phyloP scores from a whole-genome alignment of 179 eudicot genomes.

The Silene vulgaris region DNA sequence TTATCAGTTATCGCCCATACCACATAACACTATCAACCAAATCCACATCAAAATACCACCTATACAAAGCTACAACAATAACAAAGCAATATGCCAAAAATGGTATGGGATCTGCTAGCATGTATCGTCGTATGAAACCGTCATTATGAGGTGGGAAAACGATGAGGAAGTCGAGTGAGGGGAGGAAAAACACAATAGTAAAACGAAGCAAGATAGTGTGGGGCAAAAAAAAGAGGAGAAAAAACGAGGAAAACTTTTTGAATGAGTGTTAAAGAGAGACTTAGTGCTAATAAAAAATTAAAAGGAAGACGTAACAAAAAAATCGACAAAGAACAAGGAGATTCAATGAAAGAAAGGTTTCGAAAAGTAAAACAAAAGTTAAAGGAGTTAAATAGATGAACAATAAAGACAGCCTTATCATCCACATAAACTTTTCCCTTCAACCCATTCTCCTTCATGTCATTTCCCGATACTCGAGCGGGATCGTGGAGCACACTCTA shows the following conservation, averaged over 20 bases:
- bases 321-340: no score
- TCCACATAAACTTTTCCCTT: no score
- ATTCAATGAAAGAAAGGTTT: no score
- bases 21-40: neutral
- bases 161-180: neutral
- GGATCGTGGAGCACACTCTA: no score
- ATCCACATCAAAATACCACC: no score
- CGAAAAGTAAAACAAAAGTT: no score
- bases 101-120: neutral
- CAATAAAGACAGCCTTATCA: no score
- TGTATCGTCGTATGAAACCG: neutral
- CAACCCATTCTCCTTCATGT: no score
- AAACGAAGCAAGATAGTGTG: neutral
- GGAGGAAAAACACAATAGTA: neutral
- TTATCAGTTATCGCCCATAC: conserved; percentile 1
- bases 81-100: no score
- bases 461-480: no score
- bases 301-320: neutral
- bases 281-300: neutral
- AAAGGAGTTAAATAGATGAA: no score
- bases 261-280: neutral
- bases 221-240: neutral
- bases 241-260: neutral
- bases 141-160: neutral
- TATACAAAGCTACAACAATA: no score